Evolutionary conservation across 129 eudicot species (phyloP), one percentile per base, ranked within the genome.

Genomic region (Escallonia rubra): DNA sequence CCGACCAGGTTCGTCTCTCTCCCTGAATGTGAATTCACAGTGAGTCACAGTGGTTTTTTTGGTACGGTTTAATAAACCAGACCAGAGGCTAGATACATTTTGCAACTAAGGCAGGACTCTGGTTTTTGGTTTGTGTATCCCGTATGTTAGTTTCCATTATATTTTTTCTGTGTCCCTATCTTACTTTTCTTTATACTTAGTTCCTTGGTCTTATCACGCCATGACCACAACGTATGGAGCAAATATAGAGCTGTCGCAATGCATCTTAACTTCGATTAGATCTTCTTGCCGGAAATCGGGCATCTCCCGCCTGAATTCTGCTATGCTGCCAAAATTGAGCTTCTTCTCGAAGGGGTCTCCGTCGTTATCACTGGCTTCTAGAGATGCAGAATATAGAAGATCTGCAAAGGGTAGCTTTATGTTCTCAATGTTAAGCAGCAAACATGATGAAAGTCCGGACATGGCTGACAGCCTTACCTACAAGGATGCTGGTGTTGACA

Each of bases 401-500:
- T 47, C 63, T n/a, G 72, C 41, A 52, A 64, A 8, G 76, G 65
- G 16, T 41, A 34, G 78, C 41, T 34, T 23, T 74, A 47, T 63
- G 41, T 14, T 49, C 60, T 65, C 91, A n/a, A 45, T 79, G 68
- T 76, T 79, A 38, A 59, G 61, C 45, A 67, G 46, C 51, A 65
- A 57, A 50, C 66, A 50, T 39, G 76, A 66, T 8, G 69, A 60
- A 46, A 63, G 74, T 10, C 56, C 67, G 6, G 69, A 67, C 42
- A 11, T 47, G 4, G 76, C 69, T 23, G 79, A 51, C 34, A 53
- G 86, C 0, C 95, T 92, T 74, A 92, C 98, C 1, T 92, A 92
- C 55, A 92, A 88, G 70, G 89, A 84, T 60, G 95, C 98, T 45
- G 98, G 98, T 69, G 98, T 92, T 67, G 98, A 92, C 78, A 92